Percentiles rank a stretch among this genome's conserved stretches.
Evolutionary conservation across 108 stramenopile species (phyloP).

Genomic region (Skeletonema grethae): DNA sequence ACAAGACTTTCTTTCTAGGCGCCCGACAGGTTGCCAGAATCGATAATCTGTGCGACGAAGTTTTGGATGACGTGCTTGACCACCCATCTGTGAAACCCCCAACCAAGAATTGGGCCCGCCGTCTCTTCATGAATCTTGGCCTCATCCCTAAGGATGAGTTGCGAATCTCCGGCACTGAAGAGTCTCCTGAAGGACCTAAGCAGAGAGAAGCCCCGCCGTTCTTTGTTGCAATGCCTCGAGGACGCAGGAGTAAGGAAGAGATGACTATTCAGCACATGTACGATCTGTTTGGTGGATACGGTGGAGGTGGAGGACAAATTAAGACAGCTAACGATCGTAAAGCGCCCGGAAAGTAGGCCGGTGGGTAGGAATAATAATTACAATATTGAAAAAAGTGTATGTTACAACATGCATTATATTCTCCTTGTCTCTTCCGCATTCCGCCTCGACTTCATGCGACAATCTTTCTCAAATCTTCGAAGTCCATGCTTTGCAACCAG

Average conservation of each 20-base stretch:
- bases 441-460: neutral
- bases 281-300: conserved; percentile 59
- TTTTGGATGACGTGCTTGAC: conserved; percentile 51
- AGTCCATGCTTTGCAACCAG: conserved; percentile 16
- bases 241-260: conserved; percentile 54
- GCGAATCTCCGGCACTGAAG: conserved; percentile 24
- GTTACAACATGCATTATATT: neutral
- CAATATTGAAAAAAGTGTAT: neutral
- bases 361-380: neutral
- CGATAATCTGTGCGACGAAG: conserved; percentile 60
- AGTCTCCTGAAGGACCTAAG: conserved; percentile 20
- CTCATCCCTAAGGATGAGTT: conserved; percentile 41
- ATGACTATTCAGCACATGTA: conserved; percentile 68
- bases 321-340: conserved; percentile 66
- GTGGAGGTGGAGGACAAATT: conserved; percentile 61
- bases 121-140: conserved; percentile 35
- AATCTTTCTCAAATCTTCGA: conserved; percentile 18
- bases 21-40: conserved; percentile 53
- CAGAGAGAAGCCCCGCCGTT: conserved; percentile 52
- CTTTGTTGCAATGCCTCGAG: conserved; percentile 66
- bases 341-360: conserved; percentile 47
- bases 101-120: conserved; percentile 9
- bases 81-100: conserved; percentile 44
- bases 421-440: neutral
- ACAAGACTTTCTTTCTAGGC: conserved; percentile 64